Percentiles rank a stretch among this genome's conserved stretches.
Conservation (phyloP, 495 filamentous ascomycete species). For the Penicillium simplicissimum region DNA sequence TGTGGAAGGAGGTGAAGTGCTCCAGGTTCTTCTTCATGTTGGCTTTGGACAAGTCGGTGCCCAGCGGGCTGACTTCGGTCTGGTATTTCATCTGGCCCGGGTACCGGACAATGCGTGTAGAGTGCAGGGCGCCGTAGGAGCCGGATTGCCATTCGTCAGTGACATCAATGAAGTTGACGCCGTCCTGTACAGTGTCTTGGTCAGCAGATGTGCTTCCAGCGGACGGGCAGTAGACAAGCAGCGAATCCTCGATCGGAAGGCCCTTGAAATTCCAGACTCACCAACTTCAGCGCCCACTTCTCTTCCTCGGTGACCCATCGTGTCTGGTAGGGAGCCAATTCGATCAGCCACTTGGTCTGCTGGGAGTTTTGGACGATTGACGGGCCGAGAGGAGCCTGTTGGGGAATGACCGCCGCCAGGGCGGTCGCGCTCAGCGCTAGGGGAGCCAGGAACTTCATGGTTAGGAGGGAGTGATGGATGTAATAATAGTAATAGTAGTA, state of each 20-base stretch:
- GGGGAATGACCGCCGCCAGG: constrained; percentile 38
- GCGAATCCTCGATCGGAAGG: neutral
- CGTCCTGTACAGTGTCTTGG: constrained; percentile 54
- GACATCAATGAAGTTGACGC: constrained; percentile 92
- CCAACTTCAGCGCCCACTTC: constrained; percentile 87
- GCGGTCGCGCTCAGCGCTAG: constrained; percentile 39
- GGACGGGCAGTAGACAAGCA: neutral
- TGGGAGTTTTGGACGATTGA: constrained; percentile 35
- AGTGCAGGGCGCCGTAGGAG: constrained; percentile 32
- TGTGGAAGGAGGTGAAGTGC: constrained; percentile 79
- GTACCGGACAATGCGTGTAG: constrained; percentile 49
- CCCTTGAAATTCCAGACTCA: constrained; percentile 44
- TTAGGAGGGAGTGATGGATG: neutral
- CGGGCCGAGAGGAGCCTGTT: constrained; percentile 38
- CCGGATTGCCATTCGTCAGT: constrained; percentile 59
- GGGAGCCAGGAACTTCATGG: constrained; percentile 35
- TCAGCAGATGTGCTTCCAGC: neutral
- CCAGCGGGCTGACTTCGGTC: constrained; percentile 64
- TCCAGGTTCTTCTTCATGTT: constrained; percentile 79
- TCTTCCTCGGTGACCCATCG: constrained; percentile 89
- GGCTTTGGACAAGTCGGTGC: constrained; percentile 67
- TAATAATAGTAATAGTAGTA: neutral
- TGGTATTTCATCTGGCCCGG: constrained; percentile 67
- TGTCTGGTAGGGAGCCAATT: constrained; percentile 82
- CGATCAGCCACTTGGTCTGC: constrained; percentile 69